A percentile compares a stretch with the other conserved stretches of the same genome.
These are phyloP conservation scores for Cladosporium oxysporum DNA, from an alignment of 2,329 filamentous ascomycete species.

Conservation along the genomic window DNA sequence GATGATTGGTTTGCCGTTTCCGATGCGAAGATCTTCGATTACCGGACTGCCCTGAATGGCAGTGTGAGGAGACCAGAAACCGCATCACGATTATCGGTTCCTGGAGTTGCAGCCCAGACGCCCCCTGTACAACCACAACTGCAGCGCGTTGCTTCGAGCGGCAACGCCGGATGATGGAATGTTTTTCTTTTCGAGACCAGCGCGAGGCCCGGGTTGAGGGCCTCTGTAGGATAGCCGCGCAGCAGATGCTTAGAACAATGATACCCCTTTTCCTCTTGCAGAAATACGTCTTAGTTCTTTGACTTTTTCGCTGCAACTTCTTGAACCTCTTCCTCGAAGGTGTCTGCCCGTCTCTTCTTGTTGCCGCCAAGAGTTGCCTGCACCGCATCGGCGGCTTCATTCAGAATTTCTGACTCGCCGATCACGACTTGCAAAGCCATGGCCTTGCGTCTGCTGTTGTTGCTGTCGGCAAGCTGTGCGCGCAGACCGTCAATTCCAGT, in stretches of 20 bases:
- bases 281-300: constrained; percentile 23
- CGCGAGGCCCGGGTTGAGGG: constrained; percentile 8
- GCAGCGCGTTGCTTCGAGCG: constrained; percentile 15
- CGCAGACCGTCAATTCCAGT: not conserved
- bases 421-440: constrained; percentile 70
- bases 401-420: constrained; percentile 70
- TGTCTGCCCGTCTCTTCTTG: constrained; percentile 26
- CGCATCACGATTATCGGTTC: constrained; percentile 18
- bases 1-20: constrained; percentile 42
- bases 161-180: constrained; percentile 16
- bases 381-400: constrained; percentile 47
- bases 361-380: constrained; percentile 22
- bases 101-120: constrained; percentile 1
- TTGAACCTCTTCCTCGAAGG: constrained; percentile 36
- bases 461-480: constrained; percentile 9
- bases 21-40: constrained; percentile 66
- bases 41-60: constrained; percentile 60
- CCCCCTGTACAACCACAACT: constrained; percentile 14
- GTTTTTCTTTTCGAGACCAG: not conserved
- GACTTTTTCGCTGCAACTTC: constrained; percentile 18
- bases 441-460: constrained; percentile 10
- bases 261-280: constrained; percentile 21
- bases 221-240: constrained; percentile 28
- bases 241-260: constrained; percentile 29
- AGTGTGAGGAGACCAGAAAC: constrained; percentile 20